Conservation (phyloP, 1,284 basidiomycete species). For the Pholiota adiposa region DNA sequence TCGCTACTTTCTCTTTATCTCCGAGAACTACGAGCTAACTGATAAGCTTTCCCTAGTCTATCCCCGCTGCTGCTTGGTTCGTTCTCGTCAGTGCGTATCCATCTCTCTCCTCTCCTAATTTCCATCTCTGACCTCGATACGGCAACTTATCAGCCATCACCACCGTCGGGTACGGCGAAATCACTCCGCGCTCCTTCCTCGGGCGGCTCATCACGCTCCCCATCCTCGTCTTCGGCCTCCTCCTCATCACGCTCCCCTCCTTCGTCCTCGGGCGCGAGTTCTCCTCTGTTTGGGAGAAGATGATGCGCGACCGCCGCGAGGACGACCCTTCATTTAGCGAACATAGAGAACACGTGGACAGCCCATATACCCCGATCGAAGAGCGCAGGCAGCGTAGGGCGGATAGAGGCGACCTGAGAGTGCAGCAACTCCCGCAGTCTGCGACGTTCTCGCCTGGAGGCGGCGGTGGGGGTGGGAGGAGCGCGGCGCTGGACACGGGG, state of each 20-base stretch:
- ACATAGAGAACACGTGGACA: not conserved
- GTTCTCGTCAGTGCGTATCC: slow-evolving; percentile 40
- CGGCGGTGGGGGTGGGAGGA: not conserved
- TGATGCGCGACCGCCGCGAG: slow-evolving; percentile 56
- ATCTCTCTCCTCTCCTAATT: not conserved
- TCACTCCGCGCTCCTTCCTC: slow-evolving; percentile 81
- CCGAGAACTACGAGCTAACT: too few species aligned
- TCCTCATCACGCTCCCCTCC: slow-evolving; percentile 86
- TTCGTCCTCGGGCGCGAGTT: slow-evolving; percentile 91
- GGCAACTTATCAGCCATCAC: slow-evolving; percentile 86
- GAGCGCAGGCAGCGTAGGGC: not conserved
- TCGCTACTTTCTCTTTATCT: too few species aligned
- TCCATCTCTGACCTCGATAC: too few species aligned
- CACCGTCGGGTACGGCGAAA: slow-evolving; percentile 88
- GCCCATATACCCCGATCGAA: not conserved
- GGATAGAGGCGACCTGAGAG: not conserved
- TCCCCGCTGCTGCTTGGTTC: slow-evolving; percentile 65
- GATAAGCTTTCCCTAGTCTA: slow-evolving; percentile 70
- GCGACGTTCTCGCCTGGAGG: not conserved
- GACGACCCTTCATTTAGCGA: not conserved
- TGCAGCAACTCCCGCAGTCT: not conserved
- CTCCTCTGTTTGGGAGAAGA: slow-evolving; percentile 84
- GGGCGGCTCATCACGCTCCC: slow-evolving; percentile 85
- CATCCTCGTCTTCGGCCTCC: slow-evolving; percentile 81
- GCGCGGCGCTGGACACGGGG: not conserved